A percentile compares a stretch with the other conserved stretches of the same genome.
These are phyloP conservation scores for Allomyces macrogynus DNA, from an alignment of 192 early-diverging fungal genomes.

Conservation along the genomic window DNA sequence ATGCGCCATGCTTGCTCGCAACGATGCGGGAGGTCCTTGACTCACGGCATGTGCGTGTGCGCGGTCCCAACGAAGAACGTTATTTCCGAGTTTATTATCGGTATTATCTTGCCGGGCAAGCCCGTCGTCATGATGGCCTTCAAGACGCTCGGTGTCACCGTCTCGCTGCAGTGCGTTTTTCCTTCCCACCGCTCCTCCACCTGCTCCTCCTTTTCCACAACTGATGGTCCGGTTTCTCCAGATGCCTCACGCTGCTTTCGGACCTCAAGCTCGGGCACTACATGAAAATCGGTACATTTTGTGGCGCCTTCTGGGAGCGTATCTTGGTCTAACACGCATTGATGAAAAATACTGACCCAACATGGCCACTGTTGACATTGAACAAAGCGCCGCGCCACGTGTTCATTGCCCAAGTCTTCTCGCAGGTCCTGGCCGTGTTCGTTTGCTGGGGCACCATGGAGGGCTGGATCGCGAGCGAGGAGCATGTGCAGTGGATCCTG, in stretches of 20 bases:
- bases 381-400: slow-evolving; percentile 24
- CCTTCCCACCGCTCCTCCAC: slow-evolving; percentile 9
- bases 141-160: slow-evolving; percentile 65
- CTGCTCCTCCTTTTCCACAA: too few relatives aligned
- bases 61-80: too few relatives aligned
- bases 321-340: too few relatives aligned
- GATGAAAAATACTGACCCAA: too few relatives aligned
- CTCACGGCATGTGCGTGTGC: too few relatives aligned
- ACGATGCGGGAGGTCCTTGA: too few relatives aligned
- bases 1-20: too few relatives aligned
- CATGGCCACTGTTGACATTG: too few relatives aligned
- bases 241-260: slow-evolving; percentile 30
- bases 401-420: slow-evolving; percentile 34
- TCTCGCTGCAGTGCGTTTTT: slow-evolving; percentile 42
- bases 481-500: not conserved
- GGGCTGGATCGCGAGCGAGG: not conserved
- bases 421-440: slow-evolving; percentile 34
- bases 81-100: slow-evolving; percentile 66
- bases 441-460: slow-evolving; percentile 20
- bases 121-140: slow-evolving; percentile 67
- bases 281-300: slow-evolving; percentile 31
- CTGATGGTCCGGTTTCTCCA: too few relatives aligned
- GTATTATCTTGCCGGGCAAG: slow-evolving; percentile 58
- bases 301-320: too few relatives aligned
- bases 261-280: slow-evolving; percentile 67